Evolutionary conservation across 225 moss, liverwort and hornwort genomes (phyloP), one percentile per base, ranked within the genome.

Genomic region (Sphagnum contortum): DNA sequence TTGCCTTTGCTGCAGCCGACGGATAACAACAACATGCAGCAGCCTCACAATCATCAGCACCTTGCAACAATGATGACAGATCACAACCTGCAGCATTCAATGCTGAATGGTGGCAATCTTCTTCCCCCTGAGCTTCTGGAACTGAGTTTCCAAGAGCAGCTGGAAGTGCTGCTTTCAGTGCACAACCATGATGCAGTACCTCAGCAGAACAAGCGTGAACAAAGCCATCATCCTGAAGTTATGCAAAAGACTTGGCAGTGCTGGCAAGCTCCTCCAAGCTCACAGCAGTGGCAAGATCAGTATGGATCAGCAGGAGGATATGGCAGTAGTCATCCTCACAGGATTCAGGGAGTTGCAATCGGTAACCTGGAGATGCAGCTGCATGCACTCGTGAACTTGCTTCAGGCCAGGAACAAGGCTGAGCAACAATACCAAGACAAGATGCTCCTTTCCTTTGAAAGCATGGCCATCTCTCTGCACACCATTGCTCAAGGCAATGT

Each of bases 1-100:
- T 51, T 77, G 12, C 75, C 78, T 5, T 62, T 78, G 44, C 70
- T 78, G 6, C 81, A 78, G 2, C 69, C 75, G 3, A 51, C 48
- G 5, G 75, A 80, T 4, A 65, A 47, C 10, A 65, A 47, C 10
- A 12, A 74, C 50, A 59, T 12, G 4, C 47, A 45, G 6, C 9
- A 5, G 52, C 52, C 52, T 29, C 50, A 68, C 45, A 5, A 45
- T n/a, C 46, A 68, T 48, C 14, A 29, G 29, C 29, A 29, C 29
- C 29, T 29, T 29, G 29, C 59, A 58, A n/a, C 44, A 68, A 47
- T 6, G 3, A 59, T 45, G 44, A 48, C 9, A 50, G n/a, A 46
- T 55, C 52, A 9, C 65, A n/a, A 14, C 12, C 12, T 8, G 6
- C 64, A 50, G 0, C 62, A 69, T 45, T 61, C 49, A 8, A 9